phyloP scores from a whole-genome alignment of 176 grass and related monocot genomes.

The Bolboschoenus planiculmis region DNA sequence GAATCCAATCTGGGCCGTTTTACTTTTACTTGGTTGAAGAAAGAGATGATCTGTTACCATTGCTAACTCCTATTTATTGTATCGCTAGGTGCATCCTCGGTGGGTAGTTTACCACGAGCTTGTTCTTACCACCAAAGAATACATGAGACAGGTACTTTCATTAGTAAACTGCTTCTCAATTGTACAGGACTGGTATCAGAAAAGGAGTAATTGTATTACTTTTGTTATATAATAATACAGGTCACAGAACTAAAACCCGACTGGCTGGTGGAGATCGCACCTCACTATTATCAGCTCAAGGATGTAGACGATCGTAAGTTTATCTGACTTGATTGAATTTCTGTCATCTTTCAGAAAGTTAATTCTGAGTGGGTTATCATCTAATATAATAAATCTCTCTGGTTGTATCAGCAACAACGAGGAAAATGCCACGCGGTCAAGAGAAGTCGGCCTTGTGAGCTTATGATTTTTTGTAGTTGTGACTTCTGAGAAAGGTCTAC shows the following conservation, averaged over 20 bases:
- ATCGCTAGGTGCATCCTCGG: slow-evolving; percentile 56
- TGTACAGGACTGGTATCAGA: not conserved
- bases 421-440: slow-evolving; percentile 69
- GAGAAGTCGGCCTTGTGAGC: slow-evolving; percentile 50
- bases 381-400: not conserved
- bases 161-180: not conserved
- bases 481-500: not conserved
- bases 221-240: slow-evolving; percentile 39
- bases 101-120: slow-evolving; percentile 84
- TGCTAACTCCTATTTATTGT: not conserved
- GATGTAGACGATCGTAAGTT: slow-evolving; percentile 84
- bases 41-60: not conserved
- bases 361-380: slow-evolving; percentile 6
- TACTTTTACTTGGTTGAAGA: too few relatives aligned
- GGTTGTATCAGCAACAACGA: slow-evolving; percentile 44
- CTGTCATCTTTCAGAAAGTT: not conserved
- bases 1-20: too few relatives aligned
- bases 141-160: slow-evolving; percentile 74
- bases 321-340: not conserved
- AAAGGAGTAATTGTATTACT: not conserved
- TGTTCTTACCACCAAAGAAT: slow-evolving; percentile 87
- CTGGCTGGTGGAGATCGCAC: slow-evolving; percentile 86
- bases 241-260: slow-evolving; percentile 77
- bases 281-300: slow-evolving; percentile 88
- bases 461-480: not conserved